Base-by-base conservation (phyloP, 2,329 filamentous ascomycete genomes). In the Aspergillus aculeatinus region DNA sequence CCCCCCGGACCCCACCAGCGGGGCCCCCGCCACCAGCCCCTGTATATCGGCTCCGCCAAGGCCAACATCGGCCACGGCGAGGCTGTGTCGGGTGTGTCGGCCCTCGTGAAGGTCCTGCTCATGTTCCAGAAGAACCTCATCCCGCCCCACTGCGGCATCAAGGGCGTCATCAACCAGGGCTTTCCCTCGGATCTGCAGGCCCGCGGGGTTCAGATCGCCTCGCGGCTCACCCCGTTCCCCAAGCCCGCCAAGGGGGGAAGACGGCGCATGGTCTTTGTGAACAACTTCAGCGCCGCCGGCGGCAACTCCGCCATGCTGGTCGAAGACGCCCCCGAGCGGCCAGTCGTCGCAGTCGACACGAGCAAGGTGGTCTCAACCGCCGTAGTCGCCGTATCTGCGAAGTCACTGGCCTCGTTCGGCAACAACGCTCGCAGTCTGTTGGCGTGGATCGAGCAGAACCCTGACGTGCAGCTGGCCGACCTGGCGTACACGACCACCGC, bases 261-360 rank as follows among this genome's bases (percentile, higher is more conserved):
- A 70, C 73, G 6, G 5, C 11, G 33, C 33, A 16, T 16, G 16
- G 76, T 79, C 0, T 72, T 79, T 23, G 73, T 89, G 63, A 91
- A 91, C 77, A 90, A 89, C 72, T 91, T 90, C 68, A 83, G 83
- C 63, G 89, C 89, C 1, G 86, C 88, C 29, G 88, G 88, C 56
- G 88, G 88, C 7, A 91, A 91, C 74, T 89, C 68, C 83, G 83
- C 65, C 88, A 88, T 5, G 86, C 87, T 56, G 88, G 88, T 62
- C 88, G 88, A 21, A 90, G 90, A 74, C 87, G 87, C 0, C 82
- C 84, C 27, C 7, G 27, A 29, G 27, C 27, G 27, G 1, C 27
- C 27, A 7, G 7, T 7, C 1, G 27, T 3, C 27, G 27, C 7
- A 7, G 27, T 29, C 0, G 7, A 29, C 27, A 10, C 27, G 27